Evolutionary conservation across 345 rosid genomes (phyloP), one percentile per base, ranked within the genome.

Genomic region (Garcia nutans): DNA sequence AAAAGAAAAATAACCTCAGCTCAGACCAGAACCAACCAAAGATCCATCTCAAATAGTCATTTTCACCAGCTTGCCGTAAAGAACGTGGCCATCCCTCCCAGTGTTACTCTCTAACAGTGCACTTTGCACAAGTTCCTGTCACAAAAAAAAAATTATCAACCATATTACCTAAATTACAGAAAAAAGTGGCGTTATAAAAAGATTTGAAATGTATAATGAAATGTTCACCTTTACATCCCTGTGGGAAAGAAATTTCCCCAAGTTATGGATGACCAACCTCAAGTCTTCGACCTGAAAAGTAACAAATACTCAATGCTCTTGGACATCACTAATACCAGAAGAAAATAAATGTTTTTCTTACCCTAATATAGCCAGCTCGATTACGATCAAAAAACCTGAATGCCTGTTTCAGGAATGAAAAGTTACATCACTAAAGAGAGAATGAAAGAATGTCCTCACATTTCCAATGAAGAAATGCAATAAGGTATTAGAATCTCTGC

Each of bases 331-430:
- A 23, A 47, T 65, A 70, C 71, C 19, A 45, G 58, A 19, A 37
- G 50, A 31, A 60, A 57, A 49, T 52, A 47, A 17, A 45, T 17
- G 41, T 45, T 61, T 56, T 55, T 28, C 70, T 72, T 85, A 93
- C 98, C 93, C 96, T 86, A 54, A 96, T 81, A 74, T 88, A 90
- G 84, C 99, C 99, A 63, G 85, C 85, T 71, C 84, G 91, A 81
- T 96, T 90, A 73, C 97, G 87, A 79, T 96, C 98, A 79, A 93
- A 93, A 72, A 93, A 96, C 82, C 97, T 88, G 87, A 93, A 96
- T 71, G 98, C 98, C 99, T 96, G 88, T 55, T 68, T 58, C 59
- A 60, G 20, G 20, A 50, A 52, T 41, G 20, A 56, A 66, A 60
- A 22, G 22, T 15, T 2, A 33, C 52, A 73, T 67, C 19, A 54